Base-by-base conservation (phyloP, 2,329 filamentous ascomycete genomes). In the Fusarium scirpi region DNA sequence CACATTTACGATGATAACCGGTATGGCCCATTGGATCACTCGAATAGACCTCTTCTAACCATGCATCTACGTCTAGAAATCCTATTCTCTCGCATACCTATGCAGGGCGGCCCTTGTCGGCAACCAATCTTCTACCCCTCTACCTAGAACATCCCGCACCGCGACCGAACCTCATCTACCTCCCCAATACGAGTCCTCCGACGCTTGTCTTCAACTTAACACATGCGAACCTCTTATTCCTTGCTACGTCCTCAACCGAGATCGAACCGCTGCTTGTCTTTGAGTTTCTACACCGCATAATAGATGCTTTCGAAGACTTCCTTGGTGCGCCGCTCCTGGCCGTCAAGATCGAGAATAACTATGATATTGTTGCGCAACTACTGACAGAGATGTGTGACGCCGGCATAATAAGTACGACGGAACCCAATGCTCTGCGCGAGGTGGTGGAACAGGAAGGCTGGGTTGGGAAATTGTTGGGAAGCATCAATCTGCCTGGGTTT, bases 1-100 rank as follows among this genome's bases (percentile, higher is more conserved):
- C 95, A 98, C 85, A 94, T 99, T 80, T 98, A 92, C 82, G 94
- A 98, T 88, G 94, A 98, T 85, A 90, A 94, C 83, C 94, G 94
- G 94, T 97, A 84, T 54, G 20, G 53, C 43, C 29, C 40, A 10
- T 60, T 29, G 8, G 47, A 18, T 48, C 20, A 38, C 30, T 16
- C 7, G 13, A 20, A 24, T 44, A 38, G 32, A 49, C 40, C 53
- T 24, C 15, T 48, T 74, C 78, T 80, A 60, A 75, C 68, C 40
- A n/a, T 25, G 18, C 5, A 24, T 49, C 29, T 52, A 43, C 73
- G 5, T 22, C 34, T 53, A 97, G 94, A 82, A 91, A 89, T 76
- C 89, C 92, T 72, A 89, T 98, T 75, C 89, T 99, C 77, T 93
- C 95, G 73, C 95, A 98, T 81, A 90, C 90, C 78, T 99, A 97